These are phyloP conservation scores for Vanrija sp. DNA, from an alignment of 1,284 basidiomycete genomes.

Conservation along the genomic window DNA sequence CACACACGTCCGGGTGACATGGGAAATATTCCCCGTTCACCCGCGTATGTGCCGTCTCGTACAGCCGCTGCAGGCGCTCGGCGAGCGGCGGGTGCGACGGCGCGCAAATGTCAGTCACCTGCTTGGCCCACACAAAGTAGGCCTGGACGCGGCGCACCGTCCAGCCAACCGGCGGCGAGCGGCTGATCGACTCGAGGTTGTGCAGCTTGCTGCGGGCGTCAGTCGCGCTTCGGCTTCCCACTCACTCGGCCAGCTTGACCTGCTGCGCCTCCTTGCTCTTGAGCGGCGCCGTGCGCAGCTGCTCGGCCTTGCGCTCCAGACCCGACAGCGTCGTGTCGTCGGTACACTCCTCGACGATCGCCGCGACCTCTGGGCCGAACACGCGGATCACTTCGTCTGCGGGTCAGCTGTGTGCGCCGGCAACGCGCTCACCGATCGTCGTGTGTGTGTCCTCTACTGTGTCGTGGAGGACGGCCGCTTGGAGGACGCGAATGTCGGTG, in stretches of 20 bases:
- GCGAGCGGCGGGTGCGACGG: conserved; percentile 41
- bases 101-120: conserved; percentile 47
- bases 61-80: conserved; percentile 36
- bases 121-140: conserved; percentile 50
- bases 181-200: conserved; percentile 47
- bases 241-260: conserved; percentile 49
- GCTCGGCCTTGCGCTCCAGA: conserved; percentile 42
- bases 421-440: conserved; percentile 29
- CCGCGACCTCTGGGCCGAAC: conserved; percentile 46
- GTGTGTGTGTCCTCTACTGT: conserved; percentile 51
- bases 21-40: conserved; percentile 41
- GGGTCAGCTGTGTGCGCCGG: not conserved
- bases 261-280: conserved; percentile 47
- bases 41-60: conserved; percentile 43
- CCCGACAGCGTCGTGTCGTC: conserved; percentile 36
- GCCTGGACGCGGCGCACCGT: conserved; percentile 41
- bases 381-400: conserved; percentile 37
- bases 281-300: conserved; percentile 43
- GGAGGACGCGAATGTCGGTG: conserved; percentile 39
- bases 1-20: conserved; percentile 42
- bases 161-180: conserved; percentile 46
- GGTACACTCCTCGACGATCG: conserved; percentile 48
- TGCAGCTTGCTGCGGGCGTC: conserved; percentile 42
- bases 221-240: not conserved
- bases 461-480: conserved; percentile 50